Base-by-base conservation (phyloP, 306 rosid genomes). In the Trichosanthes cucumerina region DNA sequence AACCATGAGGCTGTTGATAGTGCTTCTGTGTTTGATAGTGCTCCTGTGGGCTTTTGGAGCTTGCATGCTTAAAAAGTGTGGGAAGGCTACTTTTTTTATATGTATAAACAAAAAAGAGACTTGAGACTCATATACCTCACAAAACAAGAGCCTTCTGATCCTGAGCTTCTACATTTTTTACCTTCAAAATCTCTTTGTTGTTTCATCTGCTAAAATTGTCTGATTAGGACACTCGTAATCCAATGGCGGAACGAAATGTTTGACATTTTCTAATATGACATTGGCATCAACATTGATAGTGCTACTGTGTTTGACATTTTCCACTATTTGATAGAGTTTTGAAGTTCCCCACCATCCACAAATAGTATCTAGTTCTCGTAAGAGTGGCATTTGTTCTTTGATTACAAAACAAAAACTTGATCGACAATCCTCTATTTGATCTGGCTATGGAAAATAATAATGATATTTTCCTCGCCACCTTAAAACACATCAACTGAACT, bases 401-500 rank as follows among this genome's bases (percentile, higher is more conserved):
- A 33, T 64, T 83, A 54, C 56, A 78, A 6, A 91, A 89, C 16
- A 90, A 77, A 74, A 92, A 92, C 26, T 23, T 77, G 36, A 92
- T 84, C 19, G 90, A 87, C 3, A 63, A 47, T 23, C 60, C 49
- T 3, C 76, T 33, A 73, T 81, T 78, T 11, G 92, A 86, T 79
- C 93, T 62, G n/a, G 90, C 96, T 1, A 96, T 89, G 14, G 97
- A 11, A 90, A 66, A 90, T 80, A 23, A 92, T 90, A 5, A 92
- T 81, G 34, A 90, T 58, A 53, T 90, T 96, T 36, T 85, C 88
- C 69, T 86, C 97, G 2, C 97, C 97, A 39, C 96, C 97, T 66
- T 92, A 96, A 31, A 89, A 92, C 2, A 92, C 97, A 65, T 92
- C 96, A 47, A 92, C 81, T 46, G 96, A 84, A 52, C 86, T 89